Evolutionary conservation across 306 rosid genomes (phyloP).

Genomic region (Malus sieversii): DNA sequence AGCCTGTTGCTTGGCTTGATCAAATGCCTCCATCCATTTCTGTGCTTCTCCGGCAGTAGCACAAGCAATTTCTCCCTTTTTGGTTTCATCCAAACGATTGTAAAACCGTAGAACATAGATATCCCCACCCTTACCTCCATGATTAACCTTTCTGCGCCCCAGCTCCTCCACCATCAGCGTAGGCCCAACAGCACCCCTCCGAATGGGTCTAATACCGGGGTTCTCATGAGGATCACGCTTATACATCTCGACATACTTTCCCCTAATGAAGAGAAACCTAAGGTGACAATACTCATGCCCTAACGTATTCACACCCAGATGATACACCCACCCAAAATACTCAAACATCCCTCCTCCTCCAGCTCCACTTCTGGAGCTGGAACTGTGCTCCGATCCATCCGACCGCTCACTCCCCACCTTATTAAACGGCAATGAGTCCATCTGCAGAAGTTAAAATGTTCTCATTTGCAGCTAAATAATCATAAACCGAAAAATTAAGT

Average conservation of each 20-base stretch:
- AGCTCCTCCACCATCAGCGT: slow-evolving; percentile 65
- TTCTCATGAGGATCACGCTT: slow-evolving; percentile 75
- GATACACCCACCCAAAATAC: slow-evolving; percentile 88
- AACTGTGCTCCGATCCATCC: slow-evolving; percentile 13
- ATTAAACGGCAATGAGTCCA: slow-evolving; percentile 8
- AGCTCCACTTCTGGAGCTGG: not conserved
- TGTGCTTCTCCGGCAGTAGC: slow-evolving; percentile 63
- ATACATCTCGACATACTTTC: slow-evolving; percentile 62
- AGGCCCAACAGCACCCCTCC: slow-evolving; percentile 75
- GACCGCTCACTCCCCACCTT: slow-evolving; percentile 27
- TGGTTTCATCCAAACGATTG: slow-evolving; percentile 67
- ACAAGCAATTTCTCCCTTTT: slow-evolving; percentile 94
- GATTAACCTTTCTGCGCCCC: slow-evolving; percentile 54
- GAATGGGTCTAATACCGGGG: slow-evolving; percentile 75
- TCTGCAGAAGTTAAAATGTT: not conserved
- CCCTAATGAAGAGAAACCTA: slow-evolving; percentile 59
- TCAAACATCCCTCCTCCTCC: slow-evolving; percentile 39
- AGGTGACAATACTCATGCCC: slow-evolving; percentile 72
- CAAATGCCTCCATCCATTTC: slow-evolving; percentile 87
- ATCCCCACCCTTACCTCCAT: slow-evolving; percentile 53
- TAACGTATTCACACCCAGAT: slow-evolving; percentile 62
- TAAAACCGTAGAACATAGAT: slow-evolving; percentile 62
- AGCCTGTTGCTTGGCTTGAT: slow-evolving; percentile 82
- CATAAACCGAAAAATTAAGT: not conserved
- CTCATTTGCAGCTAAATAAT: not conserved